Percentiles rank a stretch among this genome's conserved stretches.
Conservation (phyloP, 1,284 basidiomycete genomes). For the Ceratobasidium sp. region DNA sequence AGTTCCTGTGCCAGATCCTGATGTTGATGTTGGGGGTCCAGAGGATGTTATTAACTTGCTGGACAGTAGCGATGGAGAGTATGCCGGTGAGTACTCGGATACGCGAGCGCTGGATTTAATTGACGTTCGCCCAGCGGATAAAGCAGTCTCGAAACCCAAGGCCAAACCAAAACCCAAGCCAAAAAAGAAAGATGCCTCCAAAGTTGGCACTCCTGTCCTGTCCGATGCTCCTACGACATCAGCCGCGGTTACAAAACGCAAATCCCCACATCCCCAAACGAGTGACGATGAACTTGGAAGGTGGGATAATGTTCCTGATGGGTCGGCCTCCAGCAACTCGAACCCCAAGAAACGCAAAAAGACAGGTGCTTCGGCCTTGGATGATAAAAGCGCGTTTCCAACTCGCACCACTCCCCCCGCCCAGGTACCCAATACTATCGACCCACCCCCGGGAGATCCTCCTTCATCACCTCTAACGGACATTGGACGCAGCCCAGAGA, state of each 20-base stretch:
- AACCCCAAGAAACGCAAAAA: constrained; percentile 21
- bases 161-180: constrained; percentile 19
- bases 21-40: constrained; percentile 33
- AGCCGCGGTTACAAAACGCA: neutral
- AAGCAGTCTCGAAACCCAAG: constrained; percentile 3
- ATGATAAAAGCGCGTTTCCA: neutral
- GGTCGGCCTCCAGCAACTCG: neutral
- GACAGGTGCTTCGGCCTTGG: neutral
- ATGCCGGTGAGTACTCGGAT: neutral
- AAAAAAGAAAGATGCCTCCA: constrained; percentile 16
- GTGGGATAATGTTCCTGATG: constrained; percentile 27
- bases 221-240: neutral
- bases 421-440: neutral
- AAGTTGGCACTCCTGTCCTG: neutral
- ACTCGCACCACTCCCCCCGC: neutral
- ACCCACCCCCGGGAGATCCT: neutral
- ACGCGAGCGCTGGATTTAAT: neutral
- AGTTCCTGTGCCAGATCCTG: neutral
- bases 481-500: constrained; percentile 21
- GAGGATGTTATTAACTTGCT: constrained; percentile 29
- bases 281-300: constrained; percentile 24
- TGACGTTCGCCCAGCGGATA: neutral
- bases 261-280: constrained; percentile 10
- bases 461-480: constrained; percentile 29
- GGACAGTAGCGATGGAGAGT: constrained; percentile 22